Evolutionary conservation across 768 basidiomycete species (phyloP), one percentile per base, ranked within the genome.

Genomic region (Paxillus ammoniavirescens): DNA sequence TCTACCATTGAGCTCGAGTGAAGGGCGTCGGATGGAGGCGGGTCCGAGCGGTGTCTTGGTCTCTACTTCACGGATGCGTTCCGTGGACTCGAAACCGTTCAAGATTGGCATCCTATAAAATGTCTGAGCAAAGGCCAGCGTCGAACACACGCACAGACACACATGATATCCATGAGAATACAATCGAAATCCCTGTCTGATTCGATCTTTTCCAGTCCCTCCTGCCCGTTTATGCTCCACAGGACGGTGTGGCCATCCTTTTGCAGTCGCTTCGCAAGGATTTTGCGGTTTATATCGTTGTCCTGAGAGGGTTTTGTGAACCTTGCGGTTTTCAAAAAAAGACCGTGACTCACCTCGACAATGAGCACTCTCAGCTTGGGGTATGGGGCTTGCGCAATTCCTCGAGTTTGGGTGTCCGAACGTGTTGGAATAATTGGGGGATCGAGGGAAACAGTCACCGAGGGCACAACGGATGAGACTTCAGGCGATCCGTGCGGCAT

Each of bases 81-180:
- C 69, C 0, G 89, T 85, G 0, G 89, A 82, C 49, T 86, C 81
- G 52, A 83, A 82, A 10, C 91, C 90, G 59, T 90, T 80, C 44
- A 91, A 72, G 49, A 93, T 85, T 0, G 90, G 89, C 88, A 90
- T 91, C 64, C 86, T 90, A 57, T 14, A 23, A 37, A 38, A 23
- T 17, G 50, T 26, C 21, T 28, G 13, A 17, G 53, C 21, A 54
- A 52, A 21, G 42, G 43, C 15, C 43, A 31, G 23, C 15, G 50
- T 17, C 23, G 21, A 14, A 8, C 37, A 37, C 18, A 18, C 45
- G 17, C 21, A 15, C 36, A 36, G 2, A 74, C 84, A 55, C 57
- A 89, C 86, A 89, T 88, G 10, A 92, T 82, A 65, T 92, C 90
- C 91, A 92, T 94, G 43, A 94, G 72, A 14, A 92, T 74, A 52